These are phyloP conservation scores for Sisymbrium irio DNA, from an alignment of 345 rosid genomes.

Conservation along the genomic window DNA sequence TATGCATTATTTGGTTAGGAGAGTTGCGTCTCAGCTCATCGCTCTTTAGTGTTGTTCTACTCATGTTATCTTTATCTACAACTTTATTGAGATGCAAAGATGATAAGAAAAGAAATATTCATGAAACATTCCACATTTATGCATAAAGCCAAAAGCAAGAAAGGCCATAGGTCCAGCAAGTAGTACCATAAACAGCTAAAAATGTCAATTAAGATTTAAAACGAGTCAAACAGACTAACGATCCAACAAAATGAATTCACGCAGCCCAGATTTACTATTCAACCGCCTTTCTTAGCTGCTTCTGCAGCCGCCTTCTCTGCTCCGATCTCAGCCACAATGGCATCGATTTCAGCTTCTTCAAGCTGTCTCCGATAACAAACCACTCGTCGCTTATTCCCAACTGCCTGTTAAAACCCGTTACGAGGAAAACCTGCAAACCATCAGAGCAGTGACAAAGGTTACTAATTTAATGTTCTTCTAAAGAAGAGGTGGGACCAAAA, in stretches of 20 bases:
- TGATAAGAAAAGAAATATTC: neutral
- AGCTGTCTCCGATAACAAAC: conserved; percentile 62
- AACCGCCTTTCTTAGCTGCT: no score
- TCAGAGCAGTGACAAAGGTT: conserved; percentile 5
- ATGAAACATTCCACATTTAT: neutral
- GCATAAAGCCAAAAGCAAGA: neutral
- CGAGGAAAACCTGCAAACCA: conserved; percentile 69
- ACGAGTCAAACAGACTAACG: conserved; percentile 17
- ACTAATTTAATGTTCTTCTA: neutral
- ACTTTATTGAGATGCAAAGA: neutral
- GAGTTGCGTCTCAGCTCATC: neutral
- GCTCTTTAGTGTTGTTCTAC: neutral
- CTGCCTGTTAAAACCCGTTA: conserved; percentile 73
- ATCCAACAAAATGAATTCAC: conserved; percentile 20
- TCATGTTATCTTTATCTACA: neutral
- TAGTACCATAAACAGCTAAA: neutral
- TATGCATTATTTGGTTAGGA: neutral
- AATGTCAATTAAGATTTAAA: neutral
- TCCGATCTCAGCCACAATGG: no score
- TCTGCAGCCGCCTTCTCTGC: no score
- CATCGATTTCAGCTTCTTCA: no score
- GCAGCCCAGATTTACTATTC: no score
- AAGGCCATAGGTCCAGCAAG: neutral
- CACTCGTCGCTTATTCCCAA: conserved; percentile 91
- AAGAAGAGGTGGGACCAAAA: neutral